These are phyloP conservation scores for Aspergillus brunneoviolaceus DNA, from an alignment of 2,329 filamentous ascomycete species.

Conservation along the genomic window DNA sequence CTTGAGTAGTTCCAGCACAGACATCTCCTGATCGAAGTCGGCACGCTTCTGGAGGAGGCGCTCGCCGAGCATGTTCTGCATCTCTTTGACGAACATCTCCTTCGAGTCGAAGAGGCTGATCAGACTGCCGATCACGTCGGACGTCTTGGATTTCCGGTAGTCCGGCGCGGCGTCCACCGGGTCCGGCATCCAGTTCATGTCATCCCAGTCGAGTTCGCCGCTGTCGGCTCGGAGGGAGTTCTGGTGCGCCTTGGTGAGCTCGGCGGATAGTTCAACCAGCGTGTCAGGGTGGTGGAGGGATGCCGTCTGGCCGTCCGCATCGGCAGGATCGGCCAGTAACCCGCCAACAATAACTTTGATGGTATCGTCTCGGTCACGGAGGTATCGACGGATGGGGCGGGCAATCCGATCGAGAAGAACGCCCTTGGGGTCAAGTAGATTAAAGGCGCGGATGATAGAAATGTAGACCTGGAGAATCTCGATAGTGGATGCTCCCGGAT, in stretches of 20 bases:
- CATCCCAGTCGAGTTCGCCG: conserved; percentile 80
- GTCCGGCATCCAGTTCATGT: conserved; percentile 90
- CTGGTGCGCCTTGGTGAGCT: conserved; percentile 46
- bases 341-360: conserved; percentile 65
- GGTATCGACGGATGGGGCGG: conserved; percentile 62
- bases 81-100: conserved; percentile 90
- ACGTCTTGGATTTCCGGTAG: conserved; percentile 82
- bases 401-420: conserved; percentile 67
- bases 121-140: conserved; percentile 88
- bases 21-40: conserved; percentile 74
- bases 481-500: conserved; percentile 64
- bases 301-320: conserved; percentile 34
- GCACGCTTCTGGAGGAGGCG: conserved; percentile 67
- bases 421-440: conserved; percentile 62
- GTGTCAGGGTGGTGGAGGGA: conserved; percentile 39
- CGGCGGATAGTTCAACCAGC: conserved; percentile 54
- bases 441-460: conserved; percentile 64
- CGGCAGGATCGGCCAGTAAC: conserved; percentile 56
- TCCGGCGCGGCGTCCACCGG: conserved; percentile 90
- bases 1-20: conserved; percentile 83
- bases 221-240: conserved; percentile 47
- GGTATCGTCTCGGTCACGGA: conserved; percentile 65
- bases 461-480: conserved; percentile 69
- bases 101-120: conserved; percentile 85
- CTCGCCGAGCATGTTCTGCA: conserved; percentile 85